These are phyloP conservation scores for Fusarium foetens DNA, from an alignment of 2,329 filamentous ascomycete species.

Conservation along the genomic window DNA sequence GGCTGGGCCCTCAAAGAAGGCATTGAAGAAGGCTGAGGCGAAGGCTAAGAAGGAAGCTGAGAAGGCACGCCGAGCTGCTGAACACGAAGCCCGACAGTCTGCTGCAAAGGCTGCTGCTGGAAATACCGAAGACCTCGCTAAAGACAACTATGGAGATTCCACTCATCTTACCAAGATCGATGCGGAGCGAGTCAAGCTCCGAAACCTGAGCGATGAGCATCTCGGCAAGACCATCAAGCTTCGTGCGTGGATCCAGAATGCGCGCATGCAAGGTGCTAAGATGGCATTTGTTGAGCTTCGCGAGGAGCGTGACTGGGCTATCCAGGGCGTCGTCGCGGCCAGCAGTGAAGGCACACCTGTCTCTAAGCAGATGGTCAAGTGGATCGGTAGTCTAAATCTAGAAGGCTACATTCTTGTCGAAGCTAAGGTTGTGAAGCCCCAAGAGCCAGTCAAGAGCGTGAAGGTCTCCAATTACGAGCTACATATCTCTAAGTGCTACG, in stretches of 20 bases:
- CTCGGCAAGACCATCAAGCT: slow-evolving; percentile 78
- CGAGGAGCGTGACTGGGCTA: slow-evolving; percentile 76
- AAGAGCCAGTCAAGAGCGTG: slow-evolving; percentile 89
- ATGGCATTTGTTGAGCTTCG: slow-evolving; percentile 90
- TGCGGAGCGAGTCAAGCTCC: slow-evolving; percentile 68
- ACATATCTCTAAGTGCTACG: slow-evolving; percentile 86
- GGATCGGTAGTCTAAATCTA: slow-evolving; percentile 76
- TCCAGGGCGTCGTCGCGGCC: slow-evolving; percentile 82
- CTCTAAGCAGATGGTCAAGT: slow-evolving; percentile 94
- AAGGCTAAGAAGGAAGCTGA: slow-evolving; percentile 90
- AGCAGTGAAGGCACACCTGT: slow-evolving; percentile 72
- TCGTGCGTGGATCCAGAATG: slow-evolving; percentile 86
- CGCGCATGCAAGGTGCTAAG: slow-evolving; percentile 88
- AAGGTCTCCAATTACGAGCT: slow-evolving; percentile 84
- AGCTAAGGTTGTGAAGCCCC: slow-evolving; percentile 81
- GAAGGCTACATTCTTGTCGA: slow-evolving; percentile 88
- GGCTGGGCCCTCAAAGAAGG: slow-evolving; percentile 65
- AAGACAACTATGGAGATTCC: slow-evolving; percentile 82
- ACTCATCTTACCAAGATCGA: slow-evolving; percentile 67
- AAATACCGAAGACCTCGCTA: slow-evolving; percentile 74
- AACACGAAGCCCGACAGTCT: slow-evolving; percentile 77
- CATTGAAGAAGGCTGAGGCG: slow-evolving; percentile 82
- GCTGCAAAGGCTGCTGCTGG: slow-evolving; percentile 73
- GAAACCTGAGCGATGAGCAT: slow-evolving; percentile 70
- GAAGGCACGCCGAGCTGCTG: slow-evolving; percentile 78